phyloP scores from a whole-genome alignment of 345 rosid species.

The Lumnitzera racemosa region DNA sequence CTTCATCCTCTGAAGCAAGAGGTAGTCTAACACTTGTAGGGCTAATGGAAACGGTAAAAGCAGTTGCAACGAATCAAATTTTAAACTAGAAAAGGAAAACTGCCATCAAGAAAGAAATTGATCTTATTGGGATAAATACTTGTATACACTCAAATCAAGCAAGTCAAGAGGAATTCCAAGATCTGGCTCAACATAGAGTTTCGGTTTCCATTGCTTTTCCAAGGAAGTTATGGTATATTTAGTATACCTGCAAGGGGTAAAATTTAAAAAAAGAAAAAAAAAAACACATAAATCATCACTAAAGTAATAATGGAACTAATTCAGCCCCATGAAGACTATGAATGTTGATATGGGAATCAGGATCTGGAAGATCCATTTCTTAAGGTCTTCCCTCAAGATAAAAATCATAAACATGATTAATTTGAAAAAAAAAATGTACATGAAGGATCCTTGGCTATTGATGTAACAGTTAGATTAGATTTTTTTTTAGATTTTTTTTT shows the following conservation, averaged over 20 bases:
- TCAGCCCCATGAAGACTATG: background rate
- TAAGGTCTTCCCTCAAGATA: too few species aligned
- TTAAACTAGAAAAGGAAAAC: conserved; percentile 1
- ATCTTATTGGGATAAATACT: conserved; percentile 33
- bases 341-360: too few species aligned
- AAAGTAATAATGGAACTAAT: conserved; percentile 2
- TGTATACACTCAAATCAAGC: conserved; percentile 94
- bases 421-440: too few species aligned
- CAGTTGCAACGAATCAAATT: background rate
- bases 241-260: conserved; percentile 51
- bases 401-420: too few species aligned
- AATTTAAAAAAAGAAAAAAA: background rate
- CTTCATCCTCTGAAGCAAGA: conserved; percentile 91
- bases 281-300: conserved; percentile 2
- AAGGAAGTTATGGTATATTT: conserved; percentile 78
- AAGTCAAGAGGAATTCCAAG: conserved; percentile 97
- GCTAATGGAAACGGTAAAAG: conserved; percentile 25
- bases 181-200: conserved; percentile 90
- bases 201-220: conserved; percentile 88
- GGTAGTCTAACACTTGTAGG: conserved; percentile 57
- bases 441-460: too few species aligned
- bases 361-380: too few species aligned
- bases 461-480: too few species aligned
- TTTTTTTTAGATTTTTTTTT: too few species aligned
- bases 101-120: conserved; percentile 2